Base-by-base conservation (phyloP, 2,329 filamentous ascomycete species). In the Aspergillus sp. region DNA sequence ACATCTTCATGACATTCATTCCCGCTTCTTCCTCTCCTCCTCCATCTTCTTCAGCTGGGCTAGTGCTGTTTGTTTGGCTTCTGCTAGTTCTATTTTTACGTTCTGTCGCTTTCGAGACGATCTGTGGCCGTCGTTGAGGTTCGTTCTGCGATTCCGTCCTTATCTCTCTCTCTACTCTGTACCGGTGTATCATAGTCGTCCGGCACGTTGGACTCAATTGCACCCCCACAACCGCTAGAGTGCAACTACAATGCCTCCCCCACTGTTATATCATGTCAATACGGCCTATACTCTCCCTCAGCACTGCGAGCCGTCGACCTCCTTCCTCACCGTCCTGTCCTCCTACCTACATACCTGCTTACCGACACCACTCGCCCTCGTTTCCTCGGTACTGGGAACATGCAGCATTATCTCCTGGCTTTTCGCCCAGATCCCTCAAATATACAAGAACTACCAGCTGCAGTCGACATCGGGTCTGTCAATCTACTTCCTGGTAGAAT, bases 361-460 rank as follows among this genome's bases (percentile, higher is more conserved):
- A 40, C 82, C 82, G 8, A 82, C 80, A 12, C 75, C 77, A 45
- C 73, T 83, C 46, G 80, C 80, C 26, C 72, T 84, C 49, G 52
- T 81, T 48, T 85, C 82, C 26, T 80, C 78, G 4, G 51, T 75
- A 2, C 71, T 84, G 45, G 82, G 82, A 19, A 74, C 72, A 0
- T 67, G 81, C 50, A 83, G 80, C 57, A 85, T 85, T 50, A 55
- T 82, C 43, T 78, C 81, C 39, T 85, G 82, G 82, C 73, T 85
- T 2, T 85, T 83, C 59, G 82, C 82, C 8, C 82, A 85, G 61
- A 68, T 85, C 29, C 82, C 82, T 1, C 82, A 85, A 57, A 83
- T 85, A 52, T 82, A 79, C 67, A 84, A 84, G 68, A 85, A 85
- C 59, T 79, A 80, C 59, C 72, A 72, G 44, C 62, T 83, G 19